Evolutionary conservation across 2,329 filamentous ascomycete genomes (phyloP).

Genomic region (Trichoderma atrobrunneum): DNA sequence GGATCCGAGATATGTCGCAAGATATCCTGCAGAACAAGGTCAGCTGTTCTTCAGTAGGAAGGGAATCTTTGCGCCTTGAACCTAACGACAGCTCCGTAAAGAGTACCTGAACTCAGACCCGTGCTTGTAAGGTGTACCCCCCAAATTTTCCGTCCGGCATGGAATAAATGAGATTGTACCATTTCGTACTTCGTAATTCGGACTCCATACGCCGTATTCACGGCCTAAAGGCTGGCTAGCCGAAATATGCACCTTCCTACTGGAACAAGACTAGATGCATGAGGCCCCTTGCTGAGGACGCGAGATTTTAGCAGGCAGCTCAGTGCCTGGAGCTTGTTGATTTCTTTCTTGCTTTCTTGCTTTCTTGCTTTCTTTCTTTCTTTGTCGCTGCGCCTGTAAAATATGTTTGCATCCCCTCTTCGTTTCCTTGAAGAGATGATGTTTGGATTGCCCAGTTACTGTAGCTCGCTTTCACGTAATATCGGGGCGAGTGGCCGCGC

Average conservation of each 20-base stretch:
- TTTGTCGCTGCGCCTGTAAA: background rate
- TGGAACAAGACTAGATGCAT: slow-evolving; percentile 14
- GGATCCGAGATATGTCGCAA: background rate
- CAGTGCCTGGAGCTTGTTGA: background rate
- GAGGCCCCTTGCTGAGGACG: slow-evolving; percentile 4
- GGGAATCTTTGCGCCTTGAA: background rate
- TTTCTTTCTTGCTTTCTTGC: background rate
- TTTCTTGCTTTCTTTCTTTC: background rate
- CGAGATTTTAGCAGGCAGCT: background rate
- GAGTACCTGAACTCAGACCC: background rate
- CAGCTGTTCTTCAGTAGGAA: background rate
- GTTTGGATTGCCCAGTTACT: background rate
- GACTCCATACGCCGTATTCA: background rate
- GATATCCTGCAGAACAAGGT: background rate
- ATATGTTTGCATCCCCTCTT: background rate
- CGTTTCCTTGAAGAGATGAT: background rate
- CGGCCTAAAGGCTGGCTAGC: slow-evolving; percentile 6
- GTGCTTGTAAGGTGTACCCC: background rate
- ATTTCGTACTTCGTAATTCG: background rate
- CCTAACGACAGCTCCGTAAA: background rate
- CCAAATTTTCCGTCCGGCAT: background rate
- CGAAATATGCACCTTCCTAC: slow-evolving; percentile 17
- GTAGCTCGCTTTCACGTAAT: background rate
- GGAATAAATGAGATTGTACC: background rate
- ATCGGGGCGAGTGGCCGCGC: background rate